Evolutionary conservation across 345 rosid genomes (phyloP).

Genomic region (Populus nigra): DNA sequence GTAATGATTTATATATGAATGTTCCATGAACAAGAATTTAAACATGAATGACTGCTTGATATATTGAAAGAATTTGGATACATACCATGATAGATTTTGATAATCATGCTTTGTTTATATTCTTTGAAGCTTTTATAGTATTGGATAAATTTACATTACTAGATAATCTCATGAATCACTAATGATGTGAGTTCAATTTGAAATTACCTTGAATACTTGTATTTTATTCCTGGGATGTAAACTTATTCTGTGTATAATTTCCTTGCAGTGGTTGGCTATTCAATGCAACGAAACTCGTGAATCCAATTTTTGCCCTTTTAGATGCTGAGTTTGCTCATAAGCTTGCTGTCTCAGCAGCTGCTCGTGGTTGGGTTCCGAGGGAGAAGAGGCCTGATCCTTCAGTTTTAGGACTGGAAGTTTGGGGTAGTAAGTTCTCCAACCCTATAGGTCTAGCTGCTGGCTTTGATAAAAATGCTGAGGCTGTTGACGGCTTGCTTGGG

Average conservation of each 20-base stretch:
- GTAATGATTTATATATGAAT: not conserved
- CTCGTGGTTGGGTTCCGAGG: conserved; percentile 97
- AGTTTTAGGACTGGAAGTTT: conserved; percentile 78
- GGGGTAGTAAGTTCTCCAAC: conserved; percentile 96
- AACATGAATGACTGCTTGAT: not conserved
- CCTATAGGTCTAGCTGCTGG: conserved; percentile 99
- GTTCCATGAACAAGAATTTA: not conserved
- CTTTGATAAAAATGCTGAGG: conserved; percentile 96
- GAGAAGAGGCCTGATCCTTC: conserved; percentile 86
- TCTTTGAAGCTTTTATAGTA: not conserved
- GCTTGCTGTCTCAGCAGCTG: conserved; percentile 86
- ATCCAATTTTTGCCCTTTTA: conserved; percentile 88
- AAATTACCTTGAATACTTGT: not conserved
- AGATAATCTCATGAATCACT: not conserved
- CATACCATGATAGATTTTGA: not conserved
- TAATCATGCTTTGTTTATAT: no score
- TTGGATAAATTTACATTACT: no score
- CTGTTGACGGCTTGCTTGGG: conserved; percentile 85
- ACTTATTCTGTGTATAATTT: conserved; percentile 1
- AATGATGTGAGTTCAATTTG: not conserved
- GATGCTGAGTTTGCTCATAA: conserved; percentile 92
- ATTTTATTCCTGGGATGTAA: not conserved
- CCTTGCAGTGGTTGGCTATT: conserved; percentile 89
- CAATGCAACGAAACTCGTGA: conserved; percentile 84
- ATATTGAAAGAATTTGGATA: not conserved